Conservation (phyloP, 352 stramenopile species). For the Phytophthora lateralis region DNA sequence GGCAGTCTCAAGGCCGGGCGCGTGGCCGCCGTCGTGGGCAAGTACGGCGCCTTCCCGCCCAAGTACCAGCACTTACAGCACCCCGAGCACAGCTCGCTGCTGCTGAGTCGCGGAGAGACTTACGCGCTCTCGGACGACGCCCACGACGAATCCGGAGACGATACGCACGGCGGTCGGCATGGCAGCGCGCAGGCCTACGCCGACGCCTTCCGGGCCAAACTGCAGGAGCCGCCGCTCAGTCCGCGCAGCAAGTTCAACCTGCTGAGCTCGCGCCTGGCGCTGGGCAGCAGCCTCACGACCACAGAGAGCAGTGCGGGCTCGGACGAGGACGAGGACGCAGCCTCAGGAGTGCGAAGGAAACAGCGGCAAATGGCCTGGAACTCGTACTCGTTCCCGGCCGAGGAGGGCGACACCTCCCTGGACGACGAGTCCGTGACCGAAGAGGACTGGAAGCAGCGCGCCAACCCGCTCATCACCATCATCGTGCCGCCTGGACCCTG, state of each 20-base stretch:
- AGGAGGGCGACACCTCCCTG: conserved; percentile 21
- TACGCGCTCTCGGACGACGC: conserved; percentile 62
- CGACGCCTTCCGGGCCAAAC: conserved; percentile 70
- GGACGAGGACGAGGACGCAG: conserved; percentile 13
- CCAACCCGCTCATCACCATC: conserved; percentile 67
- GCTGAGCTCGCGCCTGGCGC: conserved; percentile 37
- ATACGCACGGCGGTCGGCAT: conserved; percentile 17
- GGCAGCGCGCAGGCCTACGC: conserved; percentile 59
- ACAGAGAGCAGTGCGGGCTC: conserved; percentile 36
- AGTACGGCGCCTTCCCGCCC: conserved; percentile 41
- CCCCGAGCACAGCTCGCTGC: conserved; percentile 39
- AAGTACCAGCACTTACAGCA: conserved; percentile 41
- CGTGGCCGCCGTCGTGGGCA: conserved; percentile 32
- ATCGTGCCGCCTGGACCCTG: conserved; percentile 78
- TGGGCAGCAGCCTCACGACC: conserved; percentile 28
- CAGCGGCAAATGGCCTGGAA: conserved; percentile 25
- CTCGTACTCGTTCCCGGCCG: conserved; percentile 31
- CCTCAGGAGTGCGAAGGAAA: conserved; percentile 4
- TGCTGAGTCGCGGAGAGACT: conserved; percentile 59
- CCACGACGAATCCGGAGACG: conserved; percentile 24
- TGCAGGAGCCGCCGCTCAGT: conserved; percentile 73
- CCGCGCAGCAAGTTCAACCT: conserved; percentile 73
- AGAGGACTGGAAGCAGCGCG: conserved; percentile 71
- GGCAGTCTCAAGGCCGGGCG: conserved; percentile 35
- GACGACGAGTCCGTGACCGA: conserved; percentile 55